A percentile compares a stretch with the other conserved stretches of the same genome.
phyloP scores from a whole-genome alignment of 176 grass and related monocot species.

The Pharus latifolius region DNA sequence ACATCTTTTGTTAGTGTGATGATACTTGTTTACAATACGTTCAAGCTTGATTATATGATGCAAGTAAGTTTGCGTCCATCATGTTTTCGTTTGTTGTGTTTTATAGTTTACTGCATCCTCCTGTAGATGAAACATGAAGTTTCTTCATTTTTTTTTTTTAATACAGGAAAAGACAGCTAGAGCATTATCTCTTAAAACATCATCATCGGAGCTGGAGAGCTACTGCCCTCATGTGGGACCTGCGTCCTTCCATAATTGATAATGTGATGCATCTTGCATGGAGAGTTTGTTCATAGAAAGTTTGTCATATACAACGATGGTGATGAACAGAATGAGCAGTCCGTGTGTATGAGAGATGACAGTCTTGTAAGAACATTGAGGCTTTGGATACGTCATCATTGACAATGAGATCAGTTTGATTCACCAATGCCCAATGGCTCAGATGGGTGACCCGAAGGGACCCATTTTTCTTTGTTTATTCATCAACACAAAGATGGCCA shows the following conservation, averaged over 20 bases:
- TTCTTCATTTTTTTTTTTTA: neutral
- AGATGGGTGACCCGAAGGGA: neutral
- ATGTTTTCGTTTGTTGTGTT: neutral
- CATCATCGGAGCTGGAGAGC: constrained; percentile 38
- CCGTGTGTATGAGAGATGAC: neutral
- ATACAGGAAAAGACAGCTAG: constrained; percentile 55
- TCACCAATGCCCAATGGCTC: neutral
- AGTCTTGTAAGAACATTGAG: neutral
- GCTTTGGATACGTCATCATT: too few relatives aligned
- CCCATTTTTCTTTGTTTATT: too few relatives aligned
- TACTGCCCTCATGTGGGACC: constrained; percentile 72
- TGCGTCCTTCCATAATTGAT: constrained; percentile 46
- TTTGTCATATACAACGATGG: neutral
- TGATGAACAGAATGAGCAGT: neutral
- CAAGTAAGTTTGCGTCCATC: constrained; percentile 22
- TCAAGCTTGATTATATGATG: constrained; percentile 65
- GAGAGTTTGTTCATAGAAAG: constrained; percentile 27
- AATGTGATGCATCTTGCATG: constrained; percentile 31
- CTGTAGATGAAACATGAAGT: neutral
- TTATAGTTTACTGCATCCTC: neutral
- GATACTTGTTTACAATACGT: constrained; percentile 37
- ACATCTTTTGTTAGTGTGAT: constrained; percentile 26
- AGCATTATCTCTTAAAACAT: constrained; percentile 33
- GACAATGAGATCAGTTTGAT: too few relatives aligned
- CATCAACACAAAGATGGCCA: too few relatives aligned